Evolutionary conservation across 2,329 filamentous ascomycete genomes (phyloP).

Genomic region (Aspergillus niger): DNA sequence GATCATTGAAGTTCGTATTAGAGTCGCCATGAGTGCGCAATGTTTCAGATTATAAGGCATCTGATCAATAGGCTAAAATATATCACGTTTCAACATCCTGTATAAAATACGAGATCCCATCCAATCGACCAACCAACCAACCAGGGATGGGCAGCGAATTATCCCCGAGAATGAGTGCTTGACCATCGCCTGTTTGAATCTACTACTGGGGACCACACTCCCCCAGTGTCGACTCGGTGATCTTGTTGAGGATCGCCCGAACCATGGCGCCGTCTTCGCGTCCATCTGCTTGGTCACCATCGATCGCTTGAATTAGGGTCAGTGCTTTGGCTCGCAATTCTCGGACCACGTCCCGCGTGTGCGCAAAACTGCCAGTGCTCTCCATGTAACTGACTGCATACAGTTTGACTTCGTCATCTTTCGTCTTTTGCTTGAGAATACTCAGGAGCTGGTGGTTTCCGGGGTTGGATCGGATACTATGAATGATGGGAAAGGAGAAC

Average conservation of each 20-base stretch:
- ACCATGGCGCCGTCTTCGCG: conserved; percentile 60
- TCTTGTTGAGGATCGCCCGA: conserved; percentile 68
- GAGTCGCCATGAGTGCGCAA: neutral
- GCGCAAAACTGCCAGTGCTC: conserved; percentile 82
- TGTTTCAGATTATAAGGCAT: neutral
- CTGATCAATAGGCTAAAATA: neutral
- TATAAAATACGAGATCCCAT: neutral
- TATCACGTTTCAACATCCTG: neutral
- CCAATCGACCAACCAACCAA: conserved; percentile 1
- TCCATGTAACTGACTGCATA: conserved; percentile 94
- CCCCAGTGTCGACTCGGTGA: conserved; percentile 50
- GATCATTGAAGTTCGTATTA: neutral
- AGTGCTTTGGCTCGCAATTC: conserved; percentile 67
- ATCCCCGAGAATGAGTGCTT: neutral
- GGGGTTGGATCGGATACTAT: conserved; percentile 73
- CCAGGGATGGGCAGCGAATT: neutral
- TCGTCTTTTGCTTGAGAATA: conserved; percentile 87
- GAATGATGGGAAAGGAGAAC: conserved; percentile 94
- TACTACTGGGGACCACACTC: conserved; percentile 17
- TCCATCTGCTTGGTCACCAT: conserved; percentile 47
- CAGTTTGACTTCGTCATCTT: conserved; percentile 81
- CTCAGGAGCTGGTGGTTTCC: conserved; percentile 73
- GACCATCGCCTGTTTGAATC: neutral
- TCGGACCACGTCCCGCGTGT: conserved; percentile 69
- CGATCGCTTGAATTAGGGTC: conserved; percentile 64